A percentile compares a stretch with the other conserved stretches of the same genome.
These are phyloP conservation scores for Medicago lupulina DNA, from an alignment of 306 rosid genomes.

Conservation along the genomic window DNA sequence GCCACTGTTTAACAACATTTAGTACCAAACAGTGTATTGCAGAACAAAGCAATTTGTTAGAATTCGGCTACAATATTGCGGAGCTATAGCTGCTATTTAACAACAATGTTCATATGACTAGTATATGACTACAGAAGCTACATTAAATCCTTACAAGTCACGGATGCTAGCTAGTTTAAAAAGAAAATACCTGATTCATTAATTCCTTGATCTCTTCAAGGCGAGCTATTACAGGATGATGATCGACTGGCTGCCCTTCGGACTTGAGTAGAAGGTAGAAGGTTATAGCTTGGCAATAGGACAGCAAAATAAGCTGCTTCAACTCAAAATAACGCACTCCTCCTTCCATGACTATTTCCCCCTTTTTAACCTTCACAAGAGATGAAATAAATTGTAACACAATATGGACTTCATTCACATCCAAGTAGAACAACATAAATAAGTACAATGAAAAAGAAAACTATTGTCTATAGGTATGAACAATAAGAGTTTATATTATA, in stretches of 20 bases:
- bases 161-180: slow-evolving; percentile 18
- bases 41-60: background rate
- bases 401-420: slow-evolving; percentile 25
- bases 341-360: slow-evolving; percentile 60
- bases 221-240: slow-evolving; percentile 81
- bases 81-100: background rate
- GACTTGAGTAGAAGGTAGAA: slow-evolving; percentile 93
- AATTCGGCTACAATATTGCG: background rate
- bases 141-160: slow-evolving; percentile 17
- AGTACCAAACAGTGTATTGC: background rate
- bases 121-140: slow-evolving; percentile 27
- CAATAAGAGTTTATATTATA: background rate
- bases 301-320: slow-evolving; percentile 67
- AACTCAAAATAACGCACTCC: slow-evolving; percentile 76
- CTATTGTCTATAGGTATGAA: background rate
- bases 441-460: background rate
- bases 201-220: slow-evolving; percentile 82
- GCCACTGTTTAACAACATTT: background rate
- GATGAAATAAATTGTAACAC: slow-evolving; percentile 39
- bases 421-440: background rate
- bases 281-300: slow-evolving; percentile 86
- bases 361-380: slow-evolving; percentile 63
- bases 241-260: slow-evolving; percentile 79
- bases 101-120: slow-evolving; percentile 16
- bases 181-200: slow-evolving; percentile 67